Conservation (phyloP, 2,329 filamentous ascomycete species). For the Apiospora malaysiana region DNA sequence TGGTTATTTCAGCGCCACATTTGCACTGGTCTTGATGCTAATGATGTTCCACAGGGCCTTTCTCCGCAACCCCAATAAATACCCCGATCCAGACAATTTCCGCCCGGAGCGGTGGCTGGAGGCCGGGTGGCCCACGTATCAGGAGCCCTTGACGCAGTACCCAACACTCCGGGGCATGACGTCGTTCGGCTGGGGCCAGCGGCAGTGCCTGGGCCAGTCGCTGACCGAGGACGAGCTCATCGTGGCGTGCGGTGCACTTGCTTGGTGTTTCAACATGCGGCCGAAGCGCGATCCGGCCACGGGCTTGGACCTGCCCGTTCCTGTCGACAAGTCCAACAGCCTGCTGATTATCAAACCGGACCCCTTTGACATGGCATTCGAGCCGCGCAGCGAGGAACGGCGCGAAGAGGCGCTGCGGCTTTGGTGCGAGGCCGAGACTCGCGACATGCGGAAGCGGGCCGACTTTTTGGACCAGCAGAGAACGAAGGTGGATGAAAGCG, state of each 20-base stretch:
- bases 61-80: slow-evolving; percentile 55
- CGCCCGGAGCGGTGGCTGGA: slow-evolving; percentile 60
- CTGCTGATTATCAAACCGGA: slow-evolving; percentile 63
- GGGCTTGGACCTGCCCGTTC: slow-evolving; percentile 47
- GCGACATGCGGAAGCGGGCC: slow-evolving; percentile 34
- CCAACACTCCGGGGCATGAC: slow-evolving; percentile 59
- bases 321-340: slow-evolving; percentile 56
- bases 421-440: slow-evolving; percentile 43
- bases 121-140: slow-evolving; percentile 55
- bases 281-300: slow-evolving; percentile 50
- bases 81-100: slow-evolving; percentile 56
- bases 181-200: slow-evolving; percentile 60
- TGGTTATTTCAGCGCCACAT: neutral
- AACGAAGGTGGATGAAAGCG: neutral
- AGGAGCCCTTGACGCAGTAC: slow-evolving; percentile 54
- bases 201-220: slow-evolving; percentile 46
- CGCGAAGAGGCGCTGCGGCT: slow-evolving; percentile 44
- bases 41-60: slow-evolving; percentile 48
- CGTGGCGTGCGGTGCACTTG: slow-evolving; percentile 54
- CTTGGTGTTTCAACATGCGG: slow-evolving; percentile 49
- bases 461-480: slow-evolving; percentile 32
- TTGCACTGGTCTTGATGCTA: too few species aligned
- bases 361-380: slow-evolving; percentile 59
- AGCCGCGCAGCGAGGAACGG: slow-evolving; percentile 51
- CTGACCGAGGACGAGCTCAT: slow-evolving; percentile 52